phyloP scores from a whole-genome alignment of 2,329 filamentous ascomycete species.

The Fusarium tricinctum region DNA sequence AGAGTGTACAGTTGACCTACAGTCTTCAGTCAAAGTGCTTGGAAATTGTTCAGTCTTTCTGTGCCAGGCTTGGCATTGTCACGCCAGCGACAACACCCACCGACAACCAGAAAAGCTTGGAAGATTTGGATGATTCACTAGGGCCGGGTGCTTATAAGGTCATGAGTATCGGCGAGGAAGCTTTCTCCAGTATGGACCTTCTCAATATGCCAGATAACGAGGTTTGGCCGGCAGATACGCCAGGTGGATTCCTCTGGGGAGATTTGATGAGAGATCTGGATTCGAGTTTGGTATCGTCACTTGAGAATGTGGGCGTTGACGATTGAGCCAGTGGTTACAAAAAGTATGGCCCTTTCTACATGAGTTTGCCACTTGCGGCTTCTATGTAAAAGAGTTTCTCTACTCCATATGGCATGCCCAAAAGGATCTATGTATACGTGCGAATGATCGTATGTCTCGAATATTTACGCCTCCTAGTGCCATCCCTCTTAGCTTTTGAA shows the following conservation, averaged over 20 bases:
- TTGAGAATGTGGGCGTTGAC: constrained; percentile 45
- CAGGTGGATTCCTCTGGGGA: constrained; percentile 42
- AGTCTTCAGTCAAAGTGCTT: constrained; percentile 32
- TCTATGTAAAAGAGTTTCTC: too few relatives aligned
- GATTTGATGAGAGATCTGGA: constrained; percentile 44
- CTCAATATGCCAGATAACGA: constrained; percentile 11
- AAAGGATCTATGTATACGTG: neutral
- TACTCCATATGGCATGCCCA: too few relatives aligned
- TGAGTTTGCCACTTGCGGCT: too few relatives aligned
- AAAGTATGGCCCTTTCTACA: too few relatives aligned
- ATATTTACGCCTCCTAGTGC: neutral
- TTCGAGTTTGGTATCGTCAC: constrained; percentile 42
- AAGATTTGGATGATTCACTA: neutral
- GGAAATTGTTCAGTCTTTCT: constrained; percentile 41
- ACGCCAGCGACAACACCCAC: constrained; percentile 26
- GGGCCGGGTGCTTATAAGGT: constrained; percentile 14
- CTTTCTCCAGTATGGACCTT: constrained; percentile 8
- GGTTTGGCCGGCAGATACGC: constrained; percentile 34
- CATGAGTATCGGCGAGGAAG: constrained; percentile 35
- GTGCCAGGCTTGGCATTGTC: constrained; percentile 38
- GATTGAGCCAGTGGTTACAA: neutral
- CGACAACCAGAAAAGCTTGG: constrained; percentile 1
- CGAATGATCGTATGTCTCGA: neutral
- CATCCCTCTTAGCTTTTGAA: neutral
- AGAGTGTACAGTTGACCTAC: constrained; percentile 17